phyloP scores from a whole-genome alignment of 495 filamentous ascomycete species.

The Aspergillus indologenus region DNA sequence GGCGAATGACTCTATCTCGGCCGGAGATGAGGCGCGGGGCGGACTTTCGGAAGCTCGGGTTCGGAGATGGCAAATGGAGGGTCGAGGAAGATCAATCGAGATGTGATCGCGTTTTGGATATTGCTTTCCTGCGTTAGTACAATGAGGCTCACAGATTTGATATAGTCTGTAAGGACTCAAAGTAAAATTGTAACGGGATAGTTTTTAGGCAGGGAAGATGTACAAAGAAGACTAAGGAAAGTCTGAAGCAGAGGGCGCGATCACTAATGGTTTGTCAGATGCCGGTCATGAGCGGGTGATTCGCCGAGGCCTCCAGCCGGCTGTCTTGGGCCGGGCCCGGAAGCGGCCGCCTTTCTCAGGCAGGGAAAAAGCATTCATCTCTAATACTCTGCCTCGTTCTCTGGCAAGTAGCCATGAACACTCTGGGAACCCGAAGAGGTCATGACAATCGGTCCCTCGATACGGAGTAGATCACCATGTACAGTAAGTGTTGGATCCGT shows the following conservation, averaged over 20 bases:
- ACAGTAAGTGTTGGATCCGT: no score
- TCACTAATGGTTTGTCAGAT: slow-evolving; percentile 19
- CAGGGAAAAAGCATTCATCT: no score
- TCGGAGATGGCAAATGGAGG: slow-evolving; percentile 1
- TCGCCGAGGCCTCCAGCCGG: slow-evolving; percentile 9
- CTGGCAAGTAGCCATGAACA: no score
- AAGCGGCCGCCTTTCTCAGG: neutral
- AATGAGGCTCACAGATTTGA: no score
- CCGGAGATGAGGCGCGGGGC: neutral
- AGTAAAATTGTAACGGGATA: neutral
- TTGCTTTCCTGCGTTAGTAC: no score
- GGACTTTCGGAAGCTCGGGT: slow-evolving; percentile 4
- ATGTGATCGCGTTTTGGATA: neutral
- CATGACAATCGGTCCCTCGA: no score
- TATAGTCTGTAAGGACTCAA: no score
- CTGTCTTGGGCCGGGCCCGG: slow-evolving; percentile 1
- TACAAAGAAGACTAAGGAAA: slow-evolving; percentile 7
- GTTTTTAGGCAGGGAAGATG: neutral
- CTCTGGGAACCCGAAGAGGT: no score
- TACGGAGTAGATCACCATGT: no score
- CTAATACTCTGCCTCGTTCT: no score
- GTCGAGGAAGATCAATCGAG: neutral
- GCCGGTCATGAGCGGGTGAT: slow-evolving; percentile 9
- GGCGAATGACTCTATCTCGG: neutral
- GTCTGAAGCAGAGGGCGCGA: neutral